Evolutionary conservation across 306 rosid genomes (phyloP).

Genomic region (Fragaria ananassa): DNA sequence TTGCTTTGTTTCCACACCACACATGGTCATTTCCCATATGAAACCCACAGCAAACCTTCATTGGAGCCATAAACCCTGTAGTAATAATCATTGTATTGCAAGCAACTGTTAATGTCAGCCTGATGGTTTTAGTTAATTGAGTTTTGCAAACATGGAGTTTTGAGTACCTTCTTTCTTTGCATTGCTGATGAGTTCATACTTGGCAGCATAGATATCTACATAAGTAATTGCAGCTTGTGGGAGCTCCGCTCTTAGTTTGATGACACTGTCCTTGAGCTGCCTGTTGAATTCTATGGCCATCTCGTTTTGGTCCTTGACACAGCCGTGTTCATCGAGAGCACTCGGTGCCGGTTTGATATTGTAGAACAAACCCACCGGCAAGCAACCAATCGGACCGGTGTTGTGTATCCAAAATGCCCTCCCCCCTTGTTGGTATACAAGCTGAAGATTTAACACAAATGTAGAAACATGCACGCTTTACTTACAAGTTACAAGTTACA

Average conservation of each 20-base stretch:
- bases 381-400: conserved; percentile 84
- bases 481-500: background rate
- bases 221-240: conserved; percentile 79
- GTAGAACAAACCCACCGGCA: conserved; percentile 72
- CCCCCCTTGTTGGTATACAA: conserved; percentile 65
- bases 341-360: conserved; percentile 53
- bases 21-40: conserved; percentile 71
- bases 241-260: conserved; percentile 70
- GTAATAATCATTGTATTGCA: background rate
- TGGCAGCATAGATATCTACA: conserved; percentile 77
- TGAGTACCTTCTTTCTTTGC: conserved; percentile 64
- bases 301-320: conserved; percentile 65
- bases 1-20: conserved; percentile 69
- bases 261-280: conserved; percentile 57
- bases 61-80: conserved; percentile 70
- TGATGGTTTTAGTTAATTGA: background rate
- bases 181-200: conserved; percentile 67
- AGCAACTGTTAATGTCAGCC: background rate
- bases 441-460: conserved; percentile 29
- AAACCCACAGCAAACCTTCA: conserved; percentile 82
- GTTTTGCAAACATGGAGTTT: background rate
- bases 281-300: conserved; percentile 71
- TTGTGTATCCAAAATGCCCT: conserved; percentile 90
- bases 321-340: conserved; percentile 53
- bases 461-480: background rate